Evolutionary conservation across 31 red algal species (phyloP).

Genomic region (Asparagopsis taxiformis): DNA sequence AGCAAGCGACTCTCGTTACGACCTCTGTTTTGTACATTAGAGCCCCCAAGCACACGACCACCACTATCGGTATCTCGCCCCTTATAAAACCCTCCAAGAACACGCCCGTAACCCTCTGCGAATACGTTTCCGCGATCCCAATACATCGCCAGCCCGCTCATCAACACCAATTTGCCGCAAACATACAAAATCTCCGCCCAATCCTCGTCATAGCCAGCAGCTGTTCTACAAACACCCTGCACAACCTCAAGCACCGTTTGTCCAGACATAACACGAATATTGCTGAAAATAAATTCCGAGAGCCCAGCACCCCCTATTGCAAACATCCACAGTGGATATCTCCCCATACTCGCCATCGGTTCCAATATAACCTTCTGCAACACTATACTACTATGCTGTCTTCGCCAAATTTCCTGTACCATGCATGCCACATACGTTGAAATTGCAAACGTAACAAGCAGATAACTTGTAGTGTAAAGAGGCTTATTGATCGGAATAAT

Average conservation of each 20-base stretch:
- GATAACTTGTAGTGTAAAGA: not conserved
- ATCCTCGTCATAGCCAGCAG: not conserved
- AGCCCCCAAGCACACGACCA: too few species aligned
- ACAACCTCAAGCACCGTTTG: not conserved
- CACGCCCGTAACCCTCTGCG: too few species aligned
- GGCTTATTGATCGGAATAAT: not conserved
- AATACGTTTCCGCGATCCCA: too few species aligned
- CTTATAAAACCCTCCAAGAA: too few species aligned
- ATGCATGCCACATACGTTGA: not conserved
- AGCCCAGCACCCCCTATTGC: not conserved
- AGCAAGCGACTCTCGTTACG: too few species aligned
- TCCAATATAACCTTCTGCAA: not conserved
- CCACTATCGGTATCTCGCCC: too few species aligned
- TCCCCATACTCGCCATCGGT: not conserved
- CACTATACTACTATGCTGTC: not conserved
- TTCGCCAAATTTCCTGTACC: not conserved
- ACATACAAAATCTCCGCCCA: not conserved
- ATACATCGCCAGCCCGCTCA: not conserved
- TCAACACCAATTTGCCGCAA: not conserved
- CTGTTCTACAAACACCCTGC: not conserved
- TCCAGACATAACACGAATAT: not conserved
- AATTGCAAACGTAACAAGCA: not conserved
- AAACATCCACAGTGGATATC: constrained; percentile 1
- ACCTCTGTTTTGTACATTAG: too few species aligned
- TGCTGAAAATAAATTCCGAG: not conserved